phyloP scores from a whole-genome alignment of 2,329 filamentous ascomycete genomes.

The Bipolaris zeicola region DNA sequence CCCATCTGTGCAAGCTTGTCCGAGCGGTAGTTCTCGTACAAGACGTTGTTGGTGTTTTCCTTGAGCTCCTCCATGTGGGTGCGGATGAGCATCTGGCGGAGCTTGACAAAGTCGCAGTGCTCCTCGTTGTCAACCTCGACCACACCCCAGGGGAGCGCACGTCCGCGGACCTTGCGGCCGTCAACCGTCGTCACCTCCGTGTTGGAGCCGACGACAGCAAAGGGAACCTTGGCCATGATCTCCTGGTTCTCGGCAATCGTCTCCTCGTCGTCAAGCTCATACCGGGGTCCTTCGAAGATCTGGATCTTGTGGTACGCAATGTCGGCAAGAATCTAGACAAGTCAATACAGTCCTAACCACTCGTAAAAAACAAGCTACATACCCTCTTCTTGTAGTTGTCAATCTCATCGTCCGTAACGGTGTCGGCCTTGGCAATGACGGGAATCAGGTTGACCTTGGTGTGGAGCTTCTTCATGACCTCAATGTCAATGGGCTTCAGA shows the following conservation, averaged over 20 bases:
- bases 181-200: slow-evolving; percentile 89
- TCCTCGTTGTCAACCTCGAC: slow-evolving; percentile 99
- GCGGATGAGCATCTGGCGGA: slow-evolving; percentile 99
- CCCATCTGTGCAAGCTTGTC: slow-evolving; percentile 99
- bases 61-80: slow-evolving; percentile 99
- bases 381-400: slow-evolving; percentile 93
- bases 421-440: slow-evolving; percentile 98
- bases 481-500: slow-evolving; percentile 96
- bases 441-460: slow-evolving; percentile 99
- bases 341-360: slow-evolving; percentile 18
- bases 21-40: slow-evolving; percentile 99
- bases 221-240: slow-evolving; percentile 99
- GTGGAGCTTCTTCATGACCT: slow-evolving; percentile 98
- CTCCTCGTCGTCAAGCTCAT: slow-evolving; percentile 98
- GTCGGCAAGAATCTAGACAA: slow-evolving; percentile 83
- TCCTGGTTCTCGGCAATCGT: slow-evolving; percentile 99
- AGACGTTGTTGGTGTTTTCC: slow-evolving; percentile 98
- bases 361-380: slow-evolving; percentile 51
- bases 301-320: slow-evolving; percentile 97
- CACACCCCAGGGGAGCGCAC: slow-evolving; percentile 96
- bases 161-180: slow-evolving; percentile 93
- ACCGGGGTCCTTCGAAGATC: slow-evolving; percentile 98
- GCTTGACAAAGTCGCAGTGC: slow-evolving; percentile 99
- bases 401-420: slow-evolving; percentile 96
- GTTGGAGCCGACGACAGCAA: slow-evolving; percentile 96